Evolutionary conservation across 495 filamentous ascomycete genomes (phyloP).

Genomic region (Durotheca rogersii): DNA sequence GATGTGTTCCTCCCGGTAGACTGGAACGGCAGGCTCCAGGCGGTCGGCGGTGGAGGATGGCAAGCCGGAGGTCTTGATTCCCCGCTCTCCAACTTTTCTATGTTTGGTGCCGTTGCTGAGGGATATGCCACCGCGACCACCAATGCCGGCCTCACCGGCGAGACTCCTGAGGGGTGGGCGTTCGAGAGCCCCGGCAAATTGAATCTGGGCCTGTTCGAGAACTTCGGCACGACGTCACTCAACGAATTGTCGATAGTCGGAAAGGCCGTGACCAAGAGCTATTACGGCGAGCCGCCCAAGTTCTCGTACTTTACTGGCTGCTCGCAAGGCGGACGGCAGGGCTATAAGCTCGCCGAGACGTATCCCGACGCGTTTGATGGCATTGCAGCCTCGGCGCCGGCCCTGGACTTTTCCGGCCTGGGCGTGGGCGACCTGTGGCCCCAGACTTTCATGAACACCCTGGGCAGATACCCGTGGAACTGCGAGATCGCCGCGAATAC

Average conservation of each 20-base stretch:
- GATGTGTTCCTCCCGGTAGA: constrained; percentile 40
- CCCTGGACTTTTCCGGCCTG: constrained; percentile 32
- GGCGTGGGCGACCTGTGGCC: constrained; percentile 27
- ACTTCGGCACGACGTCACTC: constrained; percentile 40
- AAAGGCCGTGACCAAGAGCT: constrained; percentile 33
- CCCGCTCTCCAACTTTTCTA: constrained; percentile 21
- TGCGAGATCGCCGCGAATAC: constrained; percentile 34
- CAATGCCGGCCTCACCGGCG: constrained; percentile 40
- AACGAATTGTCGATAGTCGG: constrained; percentile 36
- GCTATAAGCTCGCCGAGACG: constrained; percentile 43
- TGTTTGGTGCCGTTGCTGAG: constrained; percentile 33
- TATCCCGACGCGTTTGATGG: constrained; percentile 47
- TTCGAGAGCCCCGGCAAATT: constrained; percentile 43
- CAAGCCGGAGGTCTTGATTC: constrained; percentile 27
- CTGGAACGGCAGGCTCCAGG: constrained; percentile 50
- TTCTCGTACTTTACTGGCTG: constrained; percentile 51
- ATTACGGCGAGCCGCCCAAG: constrained; percentile 37
- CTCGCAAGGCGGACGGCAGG: constrained; percentile 46
- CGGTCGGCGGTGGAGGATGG: constrained; percentile 50
- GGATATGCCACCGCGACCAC: constrained; percentile 46
- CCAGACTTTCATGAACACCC: constrained; percentile 32
- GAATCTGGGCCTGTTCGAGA: constrained; percentile 31
- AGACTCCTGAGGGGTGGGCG: constrained; percentile 39
- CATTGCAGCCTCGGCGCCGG: constrained; percentile 43
- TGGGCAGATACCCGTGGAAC: constrained; percentile 20